Evolutionary conservation across 352 stramenopile species (phyloP), one percentile per base, ranked within the genome.

Genomic region (Pythium brachiatum): DNA sequence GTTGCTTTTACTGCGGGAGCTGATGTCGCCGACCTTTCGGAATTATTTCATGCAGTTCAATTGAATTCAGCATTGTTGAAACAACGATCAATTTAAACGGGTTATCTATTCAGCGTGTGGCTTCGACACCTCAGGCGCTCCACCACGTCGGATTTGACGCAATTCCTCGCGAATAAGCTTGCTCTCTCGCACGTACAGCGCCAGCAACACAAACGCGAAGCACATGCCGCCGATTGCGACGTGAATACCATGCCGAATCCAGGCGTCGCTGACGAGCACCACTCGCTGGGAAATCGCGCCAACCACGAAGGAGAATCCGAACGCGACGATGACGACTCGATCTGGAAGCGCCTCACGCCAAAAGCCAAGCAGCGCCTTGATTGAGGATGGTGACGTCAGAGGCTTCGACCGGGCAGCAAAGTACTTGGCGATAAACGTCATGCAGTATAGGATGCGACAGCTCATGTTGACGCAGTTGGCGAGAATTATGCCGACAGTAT

Each of bases 401-500:
- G 18, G 11, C 16, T 41, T 34, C 15, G 27, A 29, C 7, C 26
- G 41, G 4, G 18, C 47, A 2, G 41, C 41, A 53, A 95, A 93
- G 50, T 81, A 89, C 25, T 50, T 68, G 31, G 76, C 74, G 46
- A 94, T 79, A 62, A 90, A 94, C 21, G 55, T 59, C 55, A 95
- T 59, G 54, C 88, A 94, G 66, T 93, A 96, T 18, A 77, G 13
- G 51, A 96, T 93, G 2, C 88, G 88, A 59, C 85, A 93, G 20
- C 58, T 64, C 88, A 96, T 96, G 63, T 94, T 95, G 60, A 95
- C 76, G 54, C 86, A 92, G 57, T 96, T 96, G 11, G 88, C 86
- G 34, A 93, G 57, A 53, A 96, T 92, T 52, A 96, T 88, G 2
- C 88, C 88, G 0, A 82, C 38, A 0, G 79, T 89, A 11, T 81